Conservation (phyloP, 129 eudicot genomes). For the Heracleum sosnowskyi region DNA sequence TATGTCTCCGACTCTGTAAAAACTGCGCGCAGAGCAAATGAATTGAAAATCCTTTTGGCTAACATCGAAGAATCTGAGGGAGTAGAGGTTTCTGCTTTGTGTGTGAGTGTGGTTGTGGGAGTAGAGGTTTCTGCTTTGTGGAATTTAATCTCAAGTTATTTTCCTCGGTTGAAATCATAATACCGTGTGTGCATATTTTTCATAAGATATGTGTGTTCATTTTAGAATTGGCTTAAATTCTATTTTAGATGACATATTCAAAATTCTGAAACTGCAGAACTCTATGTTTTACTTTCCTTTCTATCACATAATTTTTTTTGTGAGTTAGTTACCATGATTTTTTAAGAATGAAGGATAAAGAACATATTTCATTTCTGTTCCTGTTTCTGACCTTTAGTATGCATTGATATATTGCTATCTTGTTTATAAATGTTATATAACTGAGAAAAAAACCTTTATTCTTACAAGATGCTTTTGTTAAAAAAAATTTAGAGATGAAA, state of each 20-base stretch:
- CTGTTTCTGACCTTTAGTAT: neutral
- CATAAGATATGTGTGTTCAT: neutral
- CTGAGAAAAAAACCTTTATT: neutral
- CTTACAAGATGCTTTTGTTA: neutral
- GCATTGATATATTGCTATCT: neutral
- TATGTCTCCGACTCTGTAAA: too few relatives aligned
- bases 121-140: too few relatives aligned
- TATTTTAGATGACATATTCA: neutral
- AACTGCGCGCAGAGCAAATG: constrained; percentile 84
- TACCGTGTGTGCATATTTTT: neutral
- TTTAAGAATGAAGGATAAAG: neutral
- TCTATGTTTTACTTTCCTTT: neutral
- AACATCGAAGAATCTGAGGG: constrained; percentile 99
- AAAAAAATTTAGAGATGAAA: neutral
- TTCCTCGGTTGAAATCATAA: too few relatives aligned
- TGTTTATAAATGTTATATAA: neutral
- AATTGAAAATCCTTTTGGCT: constrained; percentile 78
- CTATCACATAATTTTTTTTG: neutral
- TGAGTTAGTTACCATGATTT: neutral
- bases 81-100: too few relatives aligned
- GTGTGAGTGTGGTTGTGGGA: too few relatives aligned
- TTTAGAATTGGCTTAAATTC: neutral
- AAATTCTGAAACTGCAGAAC: neutral
- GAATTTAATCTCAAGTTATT: too few relatives aligned
- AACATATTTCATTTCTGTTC: neutral